Percentiles rank a stretch among this genome's conserved stretches.
phyloP scores from a whole-genome alignment of 805 yeast genomes.

The Sugiyamaella smithiae region DNA sequence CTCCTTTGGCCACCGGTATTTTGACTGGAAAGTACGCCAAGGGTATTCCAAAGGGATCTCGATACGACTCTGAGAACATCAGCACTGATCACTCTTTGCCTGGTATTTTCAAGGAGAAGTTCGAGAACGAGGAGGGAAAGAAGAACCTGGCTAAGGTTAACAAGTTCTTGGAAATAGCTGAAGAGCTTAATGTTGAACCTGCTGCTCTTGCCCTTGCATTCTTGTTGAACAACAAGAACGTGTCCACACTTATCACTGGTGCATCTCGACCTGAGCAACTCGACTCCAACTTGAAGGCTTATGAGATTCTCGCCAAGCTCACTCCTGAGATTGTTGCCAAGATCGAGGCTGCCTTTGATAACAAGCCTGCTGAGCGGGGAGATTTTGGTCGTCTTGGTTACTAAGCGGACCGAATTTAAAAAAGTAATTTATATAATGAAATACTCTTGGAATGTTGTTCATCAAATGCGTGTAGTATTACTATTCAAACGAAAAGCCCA shows the following conservation, averaged over 20 bases:
- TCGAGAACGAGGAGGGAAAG: slow-evolving; percentile 27
- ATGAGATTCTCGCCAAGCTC: slow-evolving; percentile 29
- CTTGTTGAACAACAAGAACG: slow-evolving; percentile 31
- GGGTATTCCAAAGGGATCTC: slow-evolving; percentile 26
- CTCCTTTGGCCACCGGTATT: slow-evolving; percentile 34
- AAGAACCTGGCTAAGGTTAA: slow-evolving; percentile 27
- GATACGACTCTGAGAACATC: slow-evolving; percentile 21
- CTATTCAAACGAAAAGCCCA: no score
- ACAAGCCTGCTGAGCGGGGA: slow-evolving; percentile 24
- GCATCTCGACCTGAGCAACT: slow-evolving; percentile 33
- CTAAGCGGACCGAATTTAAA: not conserved
- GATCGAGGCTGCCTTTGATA: slow-evolving; percentile 31
- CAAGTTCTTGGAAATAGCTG: slow-evolving; percentile 28
- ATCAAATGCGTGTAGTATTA: no score
- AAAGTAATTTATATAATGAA: not conserved
- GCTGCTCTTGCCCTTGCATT: slow-evolving; percentile 35
- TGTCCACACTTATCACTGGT: slow-evolving; percentile 33
- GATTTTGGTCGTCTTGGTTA: slow-evolving; percentile 18
- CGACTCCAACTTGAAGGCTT: slow-evolving; percentile 30
- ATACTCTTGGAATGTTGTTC: no score
- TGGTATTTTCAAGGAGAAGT: slow-evolving; percentile 15
- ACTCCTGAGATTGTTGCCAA: slow-evolving; percentile 28
- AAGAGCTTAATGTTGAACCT: slow-evolving; percentile 27
- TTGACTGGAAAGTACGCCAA: slow-evolving; percentile 35
- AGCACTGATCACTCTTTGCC: slow-evolving; percentile 16